phyloP scores from a whole-genome alignment of 441 rosid genomes.

The Jatropha podagrica region DNA sequence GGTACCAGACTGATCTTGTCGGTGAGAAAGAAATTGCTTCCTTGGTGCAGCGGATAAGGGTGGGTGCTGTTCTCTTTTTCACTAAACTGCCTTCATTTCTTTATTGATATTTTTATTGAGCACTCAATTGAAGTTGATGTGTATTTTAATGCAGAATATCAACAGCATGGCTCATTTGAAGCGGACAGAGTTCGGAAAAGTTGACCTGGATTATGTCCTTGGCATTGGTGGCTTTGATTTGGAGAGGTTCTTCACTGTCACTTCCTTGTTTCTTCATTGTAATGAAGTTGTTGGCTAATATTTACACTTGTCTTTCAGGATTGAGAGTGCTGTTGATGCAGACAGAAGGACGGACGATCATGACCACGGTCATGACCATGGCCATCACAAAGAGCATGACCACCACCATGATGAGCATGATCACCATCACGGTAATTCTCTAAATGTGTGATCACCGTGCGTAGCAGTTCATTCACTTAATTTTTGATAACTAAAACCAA shows the following conservation, averaged over 20 bases:
- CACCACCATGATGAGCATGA: conserved; percentile 47
- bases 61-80: conserved; percentile 26
- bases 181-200: conserved; percentile 75
- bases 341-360: conserved; percentile 52
- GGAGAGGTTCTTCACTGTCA: conserved; percentile 58
- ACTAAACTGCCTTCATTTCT: background rate
- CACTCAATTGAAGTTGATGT: conserved; percentile 17
- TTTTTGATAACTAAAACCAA: conserved; percentile 3
- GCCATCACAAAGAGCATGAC: conserved; percentile 34
- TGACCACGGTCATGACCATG: conserved; percentile 33
- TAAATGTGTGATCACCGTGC: conserved; percentile 15
- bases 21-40: conserved; percentile 60
- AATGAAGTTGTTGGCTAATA: conserved; percentile 20
- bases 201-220: conserved; percentile 95
- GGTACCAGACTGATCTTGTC: conserved; percentile 81
- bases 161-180: conserved; percentile 81
- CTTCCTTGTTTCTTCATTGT: conserved; percentile 15
- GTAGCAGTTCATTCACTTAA: background rate
- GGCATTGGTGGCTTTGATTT: conserved; percentile 98
- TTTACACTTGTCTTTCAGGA: conserved; percentile 46
- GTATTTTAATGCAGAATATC: conserved; percentile 52
- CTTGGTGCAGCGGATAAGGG: conserved; percentile 75
- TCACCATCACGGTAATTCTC: conserved; percentile 55
- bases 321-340: conserved; percentile 69
- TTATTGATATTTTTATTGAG: conserved; percentile 14